phyloP scores from a whole-genome alignment of 139 green algal species.

The Auxenochlorella pyrenoidosa region DNA sequence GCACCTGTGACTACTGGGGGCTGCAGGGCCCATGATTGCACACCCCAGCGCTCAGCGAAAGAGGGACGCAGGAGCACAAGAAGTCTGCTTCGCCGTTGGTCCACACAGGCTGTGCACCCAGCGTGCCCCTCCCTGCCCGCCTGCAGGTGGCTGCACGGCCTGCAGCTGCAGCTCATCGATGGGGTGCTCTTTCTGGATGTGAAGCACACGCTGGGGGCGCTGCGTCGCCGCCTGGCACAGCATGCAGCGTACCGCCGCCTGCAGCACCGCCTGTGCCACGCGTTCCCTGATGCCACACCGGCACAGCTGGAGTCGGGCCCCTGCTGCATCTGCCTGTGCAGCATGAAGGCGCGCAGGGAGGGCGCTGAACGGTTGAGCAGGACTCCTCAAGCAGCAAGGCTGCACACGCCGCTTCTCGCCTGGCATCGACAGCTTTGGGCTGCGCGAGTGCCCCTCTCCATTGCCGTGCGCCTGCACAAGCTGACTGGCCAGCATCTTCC shows the following conservation, averaged over 20 bases:
- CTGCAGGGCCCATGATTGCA: no score
- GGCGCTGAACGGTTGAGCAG: not conserved
- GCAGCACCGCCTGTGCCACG: conserved; percentile 24
- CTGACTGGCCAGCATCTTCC: not conserved
- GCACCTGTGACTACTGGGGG: no score
- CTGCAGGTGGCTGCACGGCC: conserved; percentile 82
- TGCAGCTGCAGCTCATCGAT: conserved; percentile 93
- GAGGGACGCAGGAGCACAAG: no score
- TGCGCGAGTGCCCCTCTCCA: no score
- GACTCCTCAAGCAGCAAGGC: not conserved
- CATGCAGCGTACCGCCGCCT: conserved; percentile 66
- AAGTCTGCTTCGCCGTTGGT: no score
- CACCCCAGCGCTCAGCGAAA: no score
- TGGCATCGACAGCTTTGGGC: no score
- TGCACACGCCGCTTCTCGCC: not conserved
- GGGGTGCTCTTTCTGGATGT: conserved; percentile 81
- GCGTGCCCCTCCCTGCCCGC: not conserved
- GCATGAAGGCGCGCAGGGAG: conserved; percentile 19
- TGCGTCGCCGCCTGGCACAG: conserved; percentile 73
- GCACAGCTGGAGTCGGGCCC: not conserved
- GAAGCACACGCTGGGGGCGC: conserved; percentile 88
- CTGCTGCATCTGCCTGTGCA: conserved; percentile 52
- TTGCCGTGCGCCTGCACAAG: no score
- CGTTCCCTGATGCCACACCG: conserved; percentile 10
- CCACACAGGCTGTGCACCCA: not conserved